Conservation (phyloP, 169 alveolate species). For the Plasmodium adleri region DNA sequence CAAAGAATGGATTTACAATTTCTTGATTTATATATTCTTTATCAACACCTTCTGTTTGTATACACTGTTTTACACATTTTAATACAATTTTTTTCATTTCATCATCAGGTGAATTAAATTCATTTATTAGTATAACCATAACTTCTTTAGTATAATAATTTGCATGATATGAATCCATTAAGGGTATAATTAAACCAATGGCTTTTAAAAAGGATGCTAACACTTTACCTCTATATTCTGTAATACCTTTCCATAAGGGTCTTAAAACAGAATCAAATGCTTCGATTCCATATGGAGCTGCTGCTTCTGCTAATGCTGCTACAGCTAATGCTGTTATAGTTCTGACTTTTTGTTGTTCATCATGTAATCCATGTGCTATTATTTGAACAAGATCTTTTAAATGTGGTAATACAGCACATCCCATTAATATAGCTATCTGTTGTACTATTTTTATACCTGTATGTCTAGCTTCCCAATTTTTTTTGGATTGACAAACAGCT, state of each 20-base stretch:
- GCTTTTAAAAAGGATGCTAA: conserved; percentile 99
- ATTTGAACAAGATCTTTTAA: conserved; percentile 97
- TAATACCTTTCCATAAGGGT: conserved; percentile 99
- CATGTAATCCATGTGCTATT: conserved; percentile 97
- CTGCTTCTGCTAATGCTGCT: conserved; percentile 99
- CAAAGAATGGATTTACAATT: conserved; percentile 96
- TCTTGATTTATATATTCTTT: conserved; percentile 97
- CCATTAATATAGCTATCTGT: conserved; percentile 97
- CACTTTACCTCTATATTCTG: conserved; percentile 97
- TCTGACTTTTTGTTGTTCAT: conserved; percentile 96
- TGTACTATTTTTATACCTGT: conserved; percentile 99
- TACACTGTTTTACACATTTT: conserved; percentile 97
- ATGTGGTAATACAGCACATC: conserved; percentile 99
- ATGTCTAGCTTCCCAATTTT: conserved; percentile 99
- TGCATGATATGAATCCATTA: conserved; percentile 99
- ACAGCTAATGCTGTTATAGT: conserved; percentile 99
- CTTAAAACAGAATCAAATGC: conserved; percentile 98
- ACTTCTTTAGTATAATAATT: conserved; percentile 97
- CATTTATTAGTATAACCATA: conserved; percentile 96
- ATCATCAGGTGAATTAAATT: conserved; percentile 98
- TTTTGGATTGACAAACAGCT: conserved; percentile 98
- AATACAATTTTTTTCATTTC: conserved; percentile 98
- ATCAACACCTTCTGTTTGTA: conserved; percentile 98
- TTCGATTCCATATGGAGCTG: conserved; percentile 99
- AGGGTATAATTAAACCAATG: conserved; percentile 95